Conservation (phyloP, 495 filamentous ascomycete species). For the Cercophora scortea region DNA sequence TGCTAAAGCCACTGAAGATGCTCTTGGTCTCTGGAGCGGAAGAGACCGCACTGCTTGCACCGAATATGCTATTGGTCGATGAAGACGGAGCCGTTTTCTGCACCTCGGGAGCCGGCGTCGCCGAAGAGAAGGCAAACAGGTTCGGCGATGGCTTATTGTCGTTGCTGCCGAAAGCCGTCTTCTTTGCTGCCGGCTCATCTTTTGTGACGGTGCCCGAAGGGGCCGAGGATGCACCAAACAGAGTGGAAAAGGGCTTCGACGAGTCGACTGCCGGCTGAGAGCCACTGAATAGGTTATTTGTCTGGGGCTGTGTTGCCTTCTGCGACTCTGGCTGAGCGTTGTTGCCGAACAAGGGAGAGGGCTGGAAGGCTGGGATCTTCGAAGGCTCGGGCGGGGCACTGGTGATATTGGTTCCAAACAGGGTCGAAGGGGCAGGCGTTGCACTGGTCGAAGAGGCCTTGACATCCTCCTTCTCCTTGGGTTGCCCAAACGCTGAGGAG, state of each 20-base stretch:
- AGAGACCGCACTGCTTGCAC: neutral
- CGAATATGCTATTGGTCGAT: conserved; percentile 17
- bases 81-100: conserved; percentile 11
- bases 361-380: conserved; percentile 25
- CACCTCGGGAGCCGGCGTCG: conserved; percentile 8
- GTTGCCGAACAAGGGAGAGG: conserved; percentile 38
- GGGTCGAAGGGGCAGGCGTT: conserved; percentile 6
- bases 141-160: conserved; percentile 18
- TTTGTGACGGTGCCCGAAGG: conserved; percentile 5
- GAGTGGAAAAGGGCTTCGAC: conserved; percentile 12
- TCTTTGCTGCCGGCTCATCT: conserved; percentile 15
- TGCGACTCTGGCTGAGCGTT: conserved; percentile 19
- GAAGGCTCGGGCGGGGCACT: conserved; percentile 11
- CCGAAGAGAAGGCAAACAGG: conserved; percentile 6
- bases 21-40: conserved; percentile 10
- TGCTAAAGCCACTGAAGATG: conserved; percentile 11
- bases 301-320: conserved; percentile 11
- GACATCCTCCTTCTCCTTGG: conserved; percentile 11
- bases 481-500: conserved; percentile 7
- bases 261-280: conserved; percentile 8
- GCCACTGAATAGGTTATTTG: conserved; percentile 23
- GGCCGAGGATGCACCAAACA: conserved; percentile 22
- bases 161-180: conserved; percentile 13
- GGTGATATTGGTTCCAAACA: conserved; percentile 16
- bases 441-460: conserved; percentile 10